Base-by-base conservation (phyloP, 108 stramenopile species). In the Fistulifera pelliculosa region DNA sequence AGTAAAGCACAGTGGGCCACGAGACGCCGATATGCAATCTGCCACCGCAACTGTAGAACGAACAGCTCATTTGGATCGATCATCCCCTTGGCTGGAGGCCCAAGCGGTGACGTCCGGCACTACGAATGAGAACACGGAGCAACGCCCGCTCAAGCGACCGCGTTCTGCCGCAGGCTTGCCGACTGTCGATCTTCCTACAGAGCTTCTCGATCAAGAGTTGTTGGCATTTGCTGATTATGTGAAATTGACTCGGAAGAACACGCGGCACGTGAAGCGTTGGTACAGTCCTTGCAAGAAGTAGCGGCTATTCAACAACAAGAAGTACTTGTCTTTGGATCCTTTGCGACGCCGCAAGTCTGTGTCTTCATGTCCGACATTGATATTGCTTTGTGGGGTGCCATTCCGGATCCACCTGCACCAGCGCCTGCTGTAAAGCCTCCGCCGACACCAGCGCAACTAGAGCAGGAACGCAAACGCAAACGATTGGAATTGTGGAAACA, bases 301-400 rank as follows among this genome's bases (percentile, higher is more conserved):
- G 27, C 16, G 17, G 17, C 24, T 0, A 48, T 15, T 35, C 24
- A 26, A 27, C 13, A 27, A n/a, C 16, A 26, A 1, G 61, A 16
- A 51, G 52, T 82, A 1, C 58, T 62, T 27, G 73, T 76, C 13
- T 91, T 87, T 69, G 89, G 89, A 2, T 84, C 82, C 0, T 91
- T 77, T 68, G 85, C 81, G 0, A 71, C 81, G 0, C 74, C 44
- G 27, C 51, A 55, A 7, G 81, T 91, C 0, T 91, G 90, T 54
- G 66, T 71, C 1, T 91, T 83, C 66, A 54, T 52, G 8, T 75
- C 73, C 44, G 90, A 91, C 52, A 70, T 91, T 12, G 90, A 91
- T 60, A 54, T 87, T 65, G 76, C 66, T 22, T 58, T 91, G 10
- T 85, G 78, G 75, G 83, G 83, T 12, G 71, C 83, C 11, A 79